Evolutionary conservation across 768 basidiomycete species (phyloP), one percentile per base, ranked within the genome.

Genomic region (Termitomyces bulborhizus): DNA sequence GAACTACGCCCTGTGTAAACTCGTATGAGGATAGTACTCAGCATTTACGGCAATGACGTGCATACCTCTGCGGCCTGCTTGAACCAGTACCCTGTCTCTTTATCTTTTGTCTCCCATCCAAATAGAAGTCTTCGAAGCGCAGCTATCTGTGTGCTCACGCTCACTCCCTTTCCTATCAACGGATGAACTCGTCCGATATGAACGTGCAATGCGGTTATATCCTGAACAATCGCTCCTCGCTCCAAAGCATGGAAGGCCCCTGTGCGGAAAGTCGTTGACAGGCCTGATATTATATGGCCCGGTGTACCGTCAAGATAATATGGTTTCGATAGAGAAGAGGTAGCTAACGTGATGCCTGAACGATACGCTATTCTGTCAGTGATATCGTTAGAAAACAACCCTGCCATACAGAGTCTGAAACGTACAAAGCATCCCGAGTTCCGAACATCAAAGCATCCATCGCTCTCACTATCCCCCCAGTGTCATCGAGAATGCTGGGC

Each of bases 381-480:
- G 32, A 18, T 37, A 8, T n/a, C n/a, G 18, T 40, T 9, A 50
- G 41, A 31, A 40, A 31, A 15, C 13, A 24, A 31, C 26, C 8
- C 15, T 1, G 48, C 36, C 44, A 39, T 36, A 46, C 59, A 36
- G 8, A n/a, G 31, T 27, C 9, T 13, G 21, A 9, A 26, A 73
- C 87, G 70, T 65, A 90, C 90, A 90, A 66, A 34, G 86, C 83
- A 67, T 90, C 80, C 58, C 88, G 77, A 2, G 86, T 87, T 4
- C 78, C 78, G 62, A 92, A 92, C 62, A 81, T 74, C 26, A 90
- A 72, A 1, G 84, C 86, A 65, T 93, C 90, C 43, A 80, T 78
- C 7, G 86, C 89, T 48, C 81, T 76, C 12, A 83, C 70, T 7
- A 88, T 59, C 15, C 79, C 85, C 4, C 84, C 73, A 2, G 76